Conservation (phyloP, 1,284 basidiomycete species). For the Jaminaea rosea region DNA sequence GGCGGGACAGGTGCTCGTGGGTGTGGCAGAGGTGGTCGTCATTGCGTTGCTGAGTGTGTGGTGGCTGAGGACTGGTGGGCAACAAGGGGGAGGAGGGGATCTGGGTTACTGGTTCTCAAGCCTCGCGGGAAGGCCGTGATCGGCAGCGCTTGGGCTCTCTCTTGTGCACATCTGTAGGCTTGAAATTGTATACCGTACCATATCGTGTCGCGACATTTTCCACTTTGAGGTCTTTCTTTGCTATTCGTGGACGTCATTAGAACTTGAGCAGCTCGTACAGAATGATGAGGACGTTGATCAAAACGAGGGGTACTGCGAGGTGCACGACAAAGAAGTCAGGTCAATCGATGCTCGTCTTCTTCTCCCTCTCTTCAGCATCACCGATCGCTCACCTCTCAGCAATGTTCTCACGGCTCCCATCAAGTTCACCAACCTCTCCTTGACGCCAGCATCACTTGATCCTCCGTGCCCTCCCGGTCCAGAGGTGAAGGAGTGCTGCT, state of each 20-base stretch:
- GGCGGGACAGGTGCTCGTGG: conserved; percentile 6
- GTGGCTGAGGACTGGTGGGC: not conserved
- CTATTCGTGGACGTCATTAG: too few relatives aligned
- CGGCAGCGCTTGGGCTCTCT: too few relatives aligned
- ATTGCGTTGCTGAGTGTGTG: conserved; percentile 3
- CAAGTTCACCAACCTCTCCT: not conserved
- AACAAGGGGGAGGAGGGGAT: conserved; percentile 1
- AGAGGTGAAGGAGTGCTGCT: conserved; percentile 1
- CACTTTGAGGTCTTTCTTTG: too few relatives aligned
- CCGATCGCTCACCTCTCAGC: not conserved
- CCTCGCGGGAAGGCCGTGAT: not conserved
- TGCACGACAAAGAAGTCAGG: not conserved
- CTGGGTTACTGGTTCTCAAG: not conserved
- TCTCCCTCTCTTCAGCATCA: not conserved
- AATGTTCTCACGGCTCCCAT: not conserved
- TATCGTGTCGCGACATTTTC: too few relatives aligned
- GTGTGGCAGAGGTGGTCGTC: conserved; percentile 3
- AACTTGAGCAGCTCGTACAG: conserved; percentile 1
- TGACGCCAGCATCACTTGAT: not conserved
- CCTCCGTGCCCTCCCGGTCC: not conserved
- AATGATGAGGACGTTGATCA: conserved; percentile 1
- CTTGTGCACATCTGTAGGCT: too few relatives aligned
- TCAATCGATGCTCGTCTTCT: not conserved
- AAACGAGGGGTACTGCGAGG: not conserved
- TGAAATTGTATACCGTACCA: too few relatives aligned